phyloP scores from a whole-genome alignment of 2,329 filamentous ascomycete genomes.

The Fusarium sororula region DNA sequence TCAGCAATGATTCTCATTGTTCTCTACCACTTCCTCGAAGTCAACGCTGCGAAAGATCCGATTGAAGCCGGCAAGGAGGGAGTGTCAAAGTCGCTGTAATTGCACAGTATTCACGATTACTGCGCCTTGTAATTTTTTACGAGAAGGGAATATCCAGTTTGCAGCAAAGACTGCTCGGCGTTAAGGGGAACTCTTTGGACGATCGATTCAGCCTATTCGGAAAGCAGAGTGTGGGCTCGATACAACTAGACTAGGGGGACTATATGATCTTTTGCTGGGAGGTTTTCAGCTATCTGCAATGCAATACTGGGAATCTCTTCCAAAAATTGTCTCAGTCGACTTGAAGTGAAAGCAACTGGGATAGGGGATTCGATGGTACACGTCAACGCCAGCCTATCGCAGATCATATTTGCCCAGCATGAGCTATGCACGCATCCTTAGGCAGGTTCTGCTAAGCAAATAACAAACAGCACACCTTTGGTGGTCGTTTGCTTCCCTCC shows the following conservation, averaged over 20 bases:
- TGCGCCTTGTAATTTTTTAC: slow-evolving; percentile 26
- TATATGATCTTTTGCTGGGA: background rate
- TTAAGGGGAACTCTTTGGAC: slow-evolving; percentile 30
- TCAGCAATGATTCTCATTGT: slow-evolving; percentile 92
- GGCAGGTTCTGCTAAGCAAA: background rate
- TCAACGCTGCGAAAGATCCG: slow-evolving; percentile 69
- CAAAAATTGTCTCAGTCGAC: background rate
- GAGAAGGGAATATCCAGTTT: slow-evolving; percentile 9
- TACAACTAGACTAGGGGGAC: background rate
- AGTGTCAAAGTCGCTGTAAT: slow-evolving; percentile 28
- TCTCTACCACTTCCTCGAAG: slow-evolving; percentile 94
- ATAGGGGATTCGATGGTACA: background rate
- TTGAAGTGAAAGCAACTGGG: background rate
- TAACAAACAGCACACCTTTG: background rate
- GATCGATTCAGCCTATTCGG: slow-evolving; percentile 1
- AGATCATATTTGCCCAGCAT: background rate
- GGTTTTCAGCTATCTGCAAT: slow-evolving; percentile 2
- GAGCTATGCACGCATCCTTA: background rate
- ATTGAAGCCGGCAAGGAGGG: slow-evolving; percentile 18
- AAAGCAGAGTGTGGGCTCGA: slow-evolving; percentile 1
- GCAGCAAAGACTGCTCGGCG: slow-evolving; percentile 27
- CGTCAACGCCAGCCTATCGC: background rate
- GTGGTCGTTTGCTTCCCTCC: background rate
- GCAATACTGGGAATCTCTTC: background rate
- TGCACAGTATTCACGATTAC: background rate